Percentiles rank a stretch among this genome's conserved stretches.
Evolutionary conservation across 2,329 filamentous ascomycete species (phyloP).

Genomic region (Ilyonectria robusta): DNA sequence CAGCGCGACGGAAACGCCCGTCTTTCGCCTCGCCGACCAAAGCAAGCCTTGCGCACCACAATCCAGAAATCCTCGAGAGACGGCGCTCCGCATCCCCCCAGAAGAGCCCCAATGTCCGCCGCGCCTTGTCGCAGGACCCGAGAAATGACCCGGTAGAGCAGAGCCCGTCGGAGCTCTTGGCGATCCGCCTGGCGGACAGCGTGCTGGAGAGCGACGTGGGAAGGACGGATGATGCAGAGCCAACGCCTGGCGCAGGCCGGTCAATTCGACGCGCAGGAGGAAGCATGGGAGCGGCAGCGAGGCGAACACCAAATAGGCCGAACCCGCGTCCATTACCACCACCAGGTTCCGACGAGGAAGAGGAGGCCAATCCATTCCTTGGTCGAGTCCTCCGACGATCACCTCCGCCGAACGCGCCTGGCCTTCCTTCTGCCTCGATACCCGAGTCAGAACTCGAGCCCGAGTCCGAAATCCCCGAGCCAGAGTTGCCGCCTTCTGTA

Average conservation of each 20-base stretch:
- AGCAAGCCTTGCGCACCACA: slow-evolving; percentile 73
- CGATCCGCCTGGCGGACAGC: slow-evolving; percentile 50
- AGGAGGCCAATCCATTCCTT: slow-evolving; percentile 50
- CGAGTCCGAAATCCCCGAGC: slow-evolving; percentile 32
- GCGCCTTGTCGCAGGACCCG: slow-evolving; percentile 22
- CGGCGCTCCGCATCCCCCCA: slow-evolving; percentile 56
- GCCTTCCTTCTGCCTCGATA: slow-evolving; percentile 30
- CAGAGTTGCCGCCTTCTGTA: slow-evolving; percentile 56
- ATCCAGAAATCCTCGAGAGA: slow-evolving; percentile 70
- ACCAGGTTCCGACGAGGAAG: slow-evolving; percentile 52
- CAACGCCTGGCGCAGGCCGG: slow-evolving; percentile 30
- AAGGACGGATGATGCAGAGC: slow-evolving; percentile 39
- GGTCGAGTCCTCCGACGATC: slow-evolving; percentile 48
- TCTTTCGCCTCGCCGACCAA: slow-evolving; percentile 79
- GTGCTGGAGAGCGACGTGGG: slow-evolving; percentile 42
- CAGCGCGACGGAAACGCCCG: slow-evolving; percentile 56
- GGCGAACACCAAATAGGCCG: slow-evolving; percentile 59
- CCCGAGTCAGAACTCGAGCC: slow-evolving; percentile 14
- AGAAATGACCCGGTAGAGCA: slow-evolving; percentile 41
- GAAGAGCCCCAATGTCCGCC: slow-evolving; percentile 43
- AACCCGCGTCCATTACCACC: slow-evolving; percentile 64
- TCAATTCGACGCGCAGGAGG: slow-evolving; percentile 45
- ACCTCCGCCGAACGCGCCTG: slow-evolving; percentile 49
- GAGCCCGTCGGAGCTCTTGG: slow-evolving; percentile 47
- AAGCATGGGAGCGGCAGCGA: slow-evolving; percentile 53